A percentile compares a stretch with the other conserved stretches of the same genome.
Conservation (phyloP, 2,329 filamentous ascomycete species). For the Pseudopithomyces chartarum region DNA sequence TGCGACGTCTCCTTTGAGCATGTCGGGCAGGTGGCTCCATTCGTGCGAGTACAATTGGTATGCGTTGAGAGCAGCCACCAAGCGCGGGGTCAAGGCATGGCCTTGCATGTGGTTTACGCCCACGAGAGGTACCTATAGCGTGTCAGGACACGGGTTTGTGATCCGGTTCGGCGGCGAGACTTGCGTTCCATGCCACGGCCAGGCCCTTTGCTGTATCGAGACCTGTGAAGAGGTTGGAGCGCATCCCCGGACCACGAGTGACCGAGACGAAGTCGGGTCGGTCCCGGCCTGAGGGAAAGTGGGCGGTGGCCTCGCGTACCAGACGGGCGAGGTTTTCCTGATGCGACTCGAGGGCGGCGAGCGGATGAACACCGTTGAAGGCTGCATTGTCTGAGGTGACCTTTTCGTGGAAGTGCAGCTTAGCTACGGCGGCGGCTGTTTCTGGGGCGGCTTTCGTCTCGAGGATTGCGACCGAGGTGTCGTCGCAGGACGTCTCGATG, state of each 20-base stretch:
- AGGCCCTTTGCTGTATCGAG: constrained; percentile 87
- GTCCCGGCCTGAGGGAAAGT: constrained; percentile 52
- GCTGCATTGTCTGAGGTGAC: constrained; percentile 78
- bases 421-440: constrained; percentile 47
- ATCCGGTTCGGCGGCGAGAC: background rate
- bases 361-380: constrained; percentile 80
- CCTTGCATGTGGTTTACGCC: constrained; percentile 98
- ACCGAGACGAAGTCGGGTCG: constrained; percentile 85
- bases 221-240: constrained; percentile 75
- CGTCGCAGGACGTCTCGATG: constrained; percentile 88
- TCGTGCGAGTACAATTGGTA: background rate
- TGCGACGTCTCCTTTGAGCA: background rate
- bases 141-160: constrained; percentile 4
- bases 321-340: constrained; percentile 71
- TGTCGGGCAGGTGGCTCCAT: constrained; percentile 11
- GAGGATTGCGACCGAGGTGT: constrained; percentile 86
- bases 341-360: constrained; percentile 76
- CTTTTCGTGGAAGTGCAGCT: constrained; percentile 78
- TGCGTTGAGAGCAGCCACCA: constrained; percentile 66
- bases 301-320: constrained; percentile 65
- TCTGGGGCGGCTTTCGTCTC: constrained; percentile 53
- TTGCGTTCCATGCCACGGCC: constrained; percentile 73
- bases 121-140: constrained; percentile 68
- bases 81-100: constrained; percentile 84
- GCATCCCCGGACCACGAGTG: constrained; percentile 90